Conservation (phyloP, 768 basidiomycete genomes). For the Dendrothele bispora region DNA sequence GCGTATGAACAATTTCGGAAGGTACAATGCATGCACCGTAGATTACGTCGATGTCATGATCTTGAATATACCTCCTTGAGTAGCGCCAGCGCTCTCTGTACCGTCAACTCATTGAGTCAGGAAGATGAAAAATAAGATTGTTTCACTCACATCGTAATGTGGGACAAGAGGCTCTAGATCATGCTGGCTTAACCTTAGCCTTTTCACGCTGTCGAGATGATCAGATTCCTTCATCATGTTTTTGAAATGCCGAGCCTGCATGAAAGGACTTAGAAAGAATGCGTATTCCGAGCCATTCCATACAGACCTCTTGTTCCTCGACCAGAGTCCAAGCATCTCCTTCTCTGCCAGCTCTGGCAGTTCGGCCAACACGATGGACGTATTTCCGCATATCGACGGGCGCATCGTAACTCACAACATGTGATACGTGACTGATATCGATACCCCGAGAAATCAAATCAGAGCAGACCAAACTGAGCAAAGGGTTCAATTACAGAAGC, state of each 20-base stretch:
- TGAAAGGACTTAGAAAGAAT: neutral
- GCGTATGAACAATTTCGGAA: no score
- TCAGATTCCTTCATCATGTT: conserved; percentile 70
- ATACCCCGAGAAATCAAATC: conserved; percentile 96
- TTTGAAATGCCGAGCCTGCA: conserved; percentile 86
- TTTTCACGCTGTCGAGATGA: conserved; percentile 69
- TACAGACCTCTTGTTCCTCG: conserved; percentile 84
- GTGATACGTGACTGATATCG: conserved; percentile 87
- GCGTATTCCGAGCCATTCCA: neutral
- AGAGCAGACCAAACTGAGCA: conserved; percentile 83
- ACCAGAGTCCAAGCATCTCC: conserved; percentile 95
- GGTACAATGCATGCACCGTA: no score
- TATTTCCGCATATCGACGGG: conserved; percentile 99
- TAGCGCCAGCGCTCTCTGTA: conserved; percentile 12
- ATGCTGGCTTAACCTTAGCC: conserved; percentile 60
- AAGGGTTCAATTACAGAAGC: neutral
- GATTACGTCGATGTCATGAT: neutral
- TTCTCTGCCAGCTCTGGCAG: conserved; percentile 85
- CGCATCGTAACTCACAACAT: conserved; percentile 94
- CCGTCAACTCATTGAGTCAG: neutral
- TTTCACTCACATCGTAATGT: conserved; percentile 63
- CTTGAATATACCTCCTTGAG: conserved; percentile 13
- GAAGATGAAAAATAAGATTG: neutral
- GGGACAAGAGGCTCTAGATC: conserved; percentile 55
- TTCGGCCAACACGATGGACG: conserved; percentile 94